Evolutionary conservation across 805 yeast species (phyloP).

Genomic region (Hemisphaericaspora nanyangensis): DNA sequence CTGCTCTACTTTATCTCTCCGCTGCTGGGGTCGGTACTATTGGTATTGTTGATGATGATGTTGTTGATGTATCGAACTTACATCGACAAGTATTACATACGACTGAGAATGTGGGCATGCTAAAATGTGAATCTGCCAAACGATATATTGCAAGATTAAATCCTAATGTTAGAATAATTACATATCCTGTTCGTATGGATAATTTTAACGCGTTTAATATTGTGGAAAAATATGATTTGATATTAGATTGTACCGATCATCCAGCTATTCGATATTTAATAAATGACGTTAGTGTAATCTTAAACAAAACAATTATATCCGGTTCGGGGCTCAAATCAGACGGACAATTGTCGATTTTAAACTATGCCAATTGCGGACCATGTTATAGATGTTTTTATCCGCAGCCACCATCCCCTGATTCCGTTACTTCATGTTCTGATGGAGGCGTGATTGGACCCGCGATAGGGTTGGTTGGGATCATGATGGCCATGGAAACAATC

Average conservation of each 20-base stretch:
- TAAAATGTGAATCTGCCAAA: constrained; percentile 79
- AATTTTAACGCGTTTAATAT: constrained; percentile 60
- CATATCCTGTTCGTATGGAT: constrained; percentile 50
- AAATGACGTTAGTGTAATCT: constrained; percentile 74
- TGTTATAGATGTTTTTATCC: constrained; percentile 96
- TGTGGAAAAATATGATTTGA: constrained; percentile 62
- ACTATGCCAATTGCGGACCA: constrained; percentile 67
- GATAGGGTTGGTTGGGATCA: constrained; percentile 85
- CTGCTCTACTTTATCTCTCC: constrained; percentile 76
- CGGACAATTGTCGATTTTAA: constrained; percentile 80
- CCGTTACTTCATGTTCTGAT: constrained; percentile 82
- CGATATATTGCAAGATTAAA: constrained; percentile 51
- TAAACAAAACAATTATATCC: constrained; percentile 71
- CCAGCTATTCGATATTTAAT: constrained; percentile 84
- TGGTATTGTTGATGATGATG: constrained; percentile 86
- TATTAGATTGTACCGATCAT: constrained; percentile 92
- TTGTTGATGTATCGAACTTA: constrained; percentile 78
- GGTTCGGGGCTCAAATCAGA: constrained; percentile 91
- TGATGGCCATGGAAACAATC: constrained; percentile 86
- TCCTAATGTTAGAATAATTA: constrained; percentile 56
- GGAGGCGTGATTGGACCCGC: constrained; percentile 95
- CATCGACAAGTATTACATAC: constrained; percentile 88
- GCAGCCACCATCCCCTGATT: constrained; percentile 78
- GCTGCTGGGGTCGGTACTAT: constrained; percentile 86
- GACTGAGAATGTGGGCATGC: constrained; percentile 58